phyloP scores from a whole-genome alignment of 1,284 basidiomycete species.

The Boletellus sp. region DNA sequence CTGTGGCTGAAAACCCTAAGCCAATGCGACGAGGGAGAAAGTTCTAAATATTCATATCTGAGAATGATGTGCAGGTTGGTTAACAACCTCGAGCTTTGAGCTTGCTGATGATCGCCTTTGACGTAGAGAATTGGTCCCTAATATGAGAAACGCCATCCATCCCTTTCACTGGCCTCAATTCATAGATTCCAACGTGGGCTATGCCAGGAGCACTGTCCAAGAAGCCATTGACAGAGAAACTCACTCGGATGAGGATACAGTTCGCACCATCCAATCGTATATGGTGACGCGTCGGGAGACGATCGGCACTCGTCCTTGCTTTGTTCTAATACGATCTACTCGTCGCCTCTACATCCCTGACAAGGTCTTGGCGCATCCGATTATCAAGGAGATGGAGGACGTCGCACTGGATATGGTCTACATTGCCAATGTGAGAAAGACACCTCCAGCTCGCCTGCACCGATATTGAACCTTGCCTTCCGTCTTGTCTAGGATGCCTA shows the following conservation, averaged over 20 bases:
- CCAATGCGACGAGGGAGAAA: constrained; percentile 14
- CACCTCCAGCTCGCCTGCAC: background rate
- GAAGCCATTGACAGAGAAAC: constrained; percentile 28
- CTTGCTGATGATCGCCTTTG: background rate
- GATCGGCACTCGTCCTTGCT: constrained; percentile 28
- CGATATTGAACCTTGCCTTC: background rate
- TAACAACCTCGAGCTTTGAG: background rate
- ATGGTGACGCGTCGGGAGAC: constrained; percentile 28
- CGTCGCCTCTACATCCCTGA: constrained; percentile 28
- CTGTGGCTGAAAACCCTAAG: constrained; percentile 24
- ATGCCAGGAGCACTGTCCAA: constrained; percentile 20
- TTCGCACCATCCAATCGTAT: constrained; percentile 24
- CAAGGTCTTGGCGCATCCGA: constrained; percentile 18
- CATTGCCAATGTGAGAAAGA: constrained; percentile 24
- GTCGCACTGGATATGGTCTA: constrained; percentile 27
- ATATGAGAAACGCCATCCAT: constrained; percentile 21
- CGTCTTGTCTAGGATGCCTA: constrained; percentile 24
- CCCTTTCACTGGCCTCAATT: constrained; percentile 32
- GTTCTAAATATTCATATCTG: constrained; percentile 20
- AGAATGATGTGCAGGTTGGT: constrained; percentile 23
- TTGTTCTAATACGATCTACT: constrained; percentile 29
- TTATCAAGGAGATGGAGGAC: constrained; percentile 29
- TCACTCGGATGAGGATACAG: constrained; percentile 10
- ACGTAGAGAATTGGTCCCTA: constrained; percentile 24
- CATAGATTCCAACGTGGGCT: constrained; percentile 19